Base-by-base conservation (phyloP, 176 grass and related monocot species). In the Avena eriantha region DNA sequence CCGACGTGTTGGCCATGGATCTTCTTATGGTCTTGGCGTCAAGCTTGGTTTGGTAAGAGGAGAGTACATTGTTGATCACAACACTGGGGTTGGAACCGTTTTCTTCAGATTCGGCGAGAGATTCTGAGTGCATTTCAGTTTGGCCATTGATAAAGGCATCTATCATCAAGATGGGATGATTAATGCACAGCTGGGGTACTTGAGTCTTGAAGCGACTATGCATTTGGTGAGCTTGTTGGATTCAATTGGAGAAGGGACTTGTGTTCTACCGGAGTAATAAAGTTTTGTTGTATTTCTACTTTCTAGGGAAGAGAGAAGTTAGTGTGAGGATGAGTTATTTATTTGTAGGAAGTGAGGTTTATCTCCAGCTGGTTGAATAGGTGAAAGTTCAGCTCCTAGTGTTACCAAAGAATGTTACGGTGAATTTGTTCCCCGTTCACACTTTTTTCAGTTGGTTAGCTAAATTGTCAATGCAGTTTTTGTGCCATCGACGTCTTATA, bases 21-120 rank as follows among this genome's bases (percentile, higher is more conserved):
- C 97, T 45, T 99, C 97, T 5, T 99, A 99, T 79, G 97, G 97
- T 76, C 78, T 77, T 83, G 94, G 97, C 15, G 82, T 93, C 14
- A 99, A 99, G 88, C 90, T 99, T 87, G 97, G 97, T 22, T 93
- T 96, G 84, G 89, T 99, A 77, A 94, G 97, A 45, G 97, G 88
- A 63, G 97, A 96, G 85, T 99, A 99, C 87, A 90, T 91, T 14
- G 92, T 96, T 57, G 97, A 99, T 86, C 92, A 93, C 83, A 99
- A 99, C 88, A 87, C 97, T 55, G 92, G 94, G 69, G 88, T 87
- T 1, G 97, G 97, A 21, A 91, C 97, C 49, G 56, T 99, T 50
- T 99, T 96, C 88, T 94, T 99, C 79, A 90, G 92, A 49, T 96
- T 99, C 63, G 97, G 97, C 10, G 97, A 99, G 87, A 96, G 94